Evolutionary conservation across 2,329 filamentous ascomycete genomes (phyloP).

Genomic region (Botryotinia convoluta): DNA sequence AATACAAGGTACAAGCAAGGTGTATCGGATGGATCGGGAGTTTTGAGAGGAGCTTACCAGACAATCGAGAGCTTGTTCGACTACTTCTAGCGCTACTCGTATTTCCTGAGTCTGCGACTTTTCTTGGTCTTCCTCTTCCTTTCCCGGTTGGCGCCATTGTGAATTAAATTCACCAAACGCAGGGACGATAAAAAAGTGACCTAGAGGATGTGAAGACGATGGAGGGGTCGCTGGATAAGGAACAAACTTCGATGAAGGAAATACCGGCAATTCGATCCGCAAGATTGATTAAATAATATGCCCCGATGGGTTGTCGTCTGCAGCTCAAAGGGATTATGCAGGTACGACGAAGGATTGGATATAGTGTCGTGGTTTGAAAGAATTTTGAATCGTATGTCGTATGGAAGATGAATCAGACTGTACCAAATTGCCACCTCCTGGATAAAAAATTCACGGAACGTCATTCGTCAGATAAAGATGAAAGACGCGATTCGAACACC

Average conservation of each 20-base stretch:
- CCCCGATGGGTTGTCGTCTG: not conserved
- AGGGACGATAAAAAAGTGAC: not conserved
- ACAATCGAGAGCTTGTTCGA: slow-evolving; percentile 27
- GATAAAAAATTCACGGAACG: not conserved
- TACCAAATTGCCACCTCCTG: slow-evolving; percentile 3
- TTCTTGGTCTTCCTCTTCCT: slow-evolving; percentile 31
- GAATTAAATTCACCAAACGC: not conserved
- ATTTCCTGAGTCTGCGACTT: slow-evolving; percentile 20
- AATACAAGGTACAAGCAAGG: not conserved
- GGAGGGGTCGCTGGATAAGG: not conserved
- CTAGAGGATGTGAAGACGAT: not conserved
- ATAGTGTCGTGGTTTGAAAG: not conserved
- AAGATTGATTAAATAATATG: not conserved
- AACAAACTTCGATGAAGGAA: not conserved
- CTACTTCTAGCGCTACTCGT: slow-evolving; percentile 23
- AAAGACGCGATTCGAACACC: not conserved
- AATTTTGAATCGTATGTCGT: not conserved
- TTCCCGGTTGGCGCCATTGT: slow-evolving; percentile 26
- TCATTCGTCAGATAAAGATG: slow-evolving; percentile 4
- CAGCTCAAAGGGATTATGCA: not conserved
- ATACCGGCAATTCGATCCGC: not conserved
- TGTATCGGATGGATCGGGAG: not conserved
- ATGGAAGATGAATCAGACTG: not conserved
- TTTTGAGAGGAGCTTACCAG: slow-evolving; percentile 29
- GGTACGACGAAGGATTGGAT: not conserved